A percentile compares a stretch with the other conserved stretches of the same genome.
phyloP scores from a whole-genome alignment of 345 rosid species.

The Eucalyptus tenuipes region DNA sequence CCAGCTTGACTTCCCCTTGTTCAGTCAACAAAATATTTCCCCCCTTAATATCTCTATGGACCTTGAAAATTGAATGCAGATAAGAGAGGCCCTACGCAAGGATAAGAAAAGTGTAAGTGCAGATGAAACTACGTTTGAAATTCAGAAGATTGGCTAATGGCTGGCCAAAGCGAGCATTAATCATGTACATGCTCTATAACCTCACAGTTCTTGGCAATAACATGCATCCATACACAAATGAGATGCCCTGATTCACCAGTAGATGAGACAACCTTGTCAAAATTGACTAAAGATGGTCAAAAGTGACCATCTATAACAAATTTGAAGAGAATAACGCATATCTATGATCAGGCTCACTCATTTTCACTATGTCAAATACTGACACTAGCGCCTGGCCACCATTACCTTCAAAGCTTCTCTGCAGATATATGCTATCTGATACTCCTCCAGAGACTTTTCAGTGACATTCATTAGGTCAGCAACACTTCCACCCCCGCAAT shows the following conservation, averaged over 20 bases:
- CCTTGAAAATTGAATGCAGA: slow-evolving; percentile 95
- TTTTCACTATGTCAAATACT: neutral
- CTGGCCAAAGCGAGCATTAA: neutral
- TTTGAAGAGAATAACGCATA: neutral
- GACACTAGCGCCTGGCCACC: neutral
- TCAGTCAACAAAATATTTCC: slow-evolving; percentile 97
- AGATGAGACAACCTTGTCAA: neutral
- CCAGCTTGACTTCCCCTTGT: slow-evolving; percentile 98
- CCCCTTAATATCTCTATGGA: slow-evolving; percentile 97
- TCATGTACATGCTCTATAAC: neutral
- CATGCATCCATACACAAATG: neutral
- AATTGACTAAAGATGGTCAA: neutral
- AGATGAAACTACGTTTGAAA: neutral
- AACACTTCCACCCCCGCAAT: slow-evolving; percentile 98
- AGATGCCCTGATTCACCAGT: neutral
- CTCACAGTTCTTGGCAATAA: neutral
- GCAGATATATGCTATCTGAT: slow-evolving; percentile 92
- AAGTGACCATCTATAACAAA: neutral
- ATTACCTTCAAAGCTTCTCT: slow-evolving; percentile 88
- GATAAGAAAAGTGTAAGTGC: neutral
- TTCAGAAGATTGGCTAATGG: neutral
- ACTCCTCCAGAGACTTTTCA: slow-evolving; percentile 88
- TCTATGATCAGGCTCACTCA: neutral
- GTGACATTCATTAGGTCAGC: slow-evolving; percentile 90
- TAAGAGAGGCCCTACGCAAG: slow-evolving; percentile 79